Base-by-base conservation (phyloP, 257 asterid species). In the Jasminum sambac region DNA sequence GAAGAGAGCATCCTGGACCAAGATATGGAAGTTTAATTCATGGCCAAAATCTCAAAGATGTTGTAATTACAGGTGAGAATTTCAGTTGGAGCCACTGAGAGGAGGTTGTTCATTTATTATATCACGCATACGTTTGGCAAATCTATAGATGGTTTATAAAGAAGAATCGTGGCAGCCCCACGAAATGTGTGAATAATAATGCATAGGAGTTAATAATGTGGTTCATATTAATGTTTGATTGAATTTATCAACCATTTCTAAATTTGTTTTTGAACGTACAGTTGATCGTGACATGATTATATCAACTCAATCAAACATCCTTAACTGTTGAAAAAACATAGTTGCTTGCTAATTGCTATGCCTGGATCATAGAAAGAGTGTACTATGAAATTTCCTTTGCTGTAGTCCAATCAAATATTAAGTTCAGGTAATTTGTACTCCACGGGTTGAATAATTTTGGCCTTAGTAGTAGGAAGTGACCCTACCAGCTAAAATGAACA, bases 11-110 rank as follows among this genome's bases (percentile, higher is more conserved):
- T 73, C 87, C 82, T 43, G 92, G 96, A 66, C 95, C 90, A 68
- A 80, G 95, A 61, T 88, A 88, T 72, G 95, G 95, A 61, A 89
- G 96, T 79, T 77, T 89, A 69, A 87, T 89, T 75, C 96, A 89
- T 80, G 95, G 96, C 9, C 95, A 87, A 73, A 83, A 84, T 78
- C 95, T 89, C 80, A 81, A 78, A 79, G 96, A 89, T 79, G 84
- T 89, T 63, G 85, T 83, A 30, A 89, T 89, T 64, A 89, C 95
- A 72, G 96, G 90, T 87, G 65, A 50, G 88, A 63, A 24, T 66
- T 67, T 55, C 68, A 43, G 65, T 30, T n/a, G 24, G 66, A 41
- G 30, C 66, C 52, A 11, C 60, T 6, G 60, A 50, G 60, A 24
- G 16, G 60, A 50, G 60, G 60, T 17, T 50, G 19, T 21, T 21